Conservation (phyloP, 495 filamentous ascomycete species). For the Tetracladium marchalianum region DNA sequence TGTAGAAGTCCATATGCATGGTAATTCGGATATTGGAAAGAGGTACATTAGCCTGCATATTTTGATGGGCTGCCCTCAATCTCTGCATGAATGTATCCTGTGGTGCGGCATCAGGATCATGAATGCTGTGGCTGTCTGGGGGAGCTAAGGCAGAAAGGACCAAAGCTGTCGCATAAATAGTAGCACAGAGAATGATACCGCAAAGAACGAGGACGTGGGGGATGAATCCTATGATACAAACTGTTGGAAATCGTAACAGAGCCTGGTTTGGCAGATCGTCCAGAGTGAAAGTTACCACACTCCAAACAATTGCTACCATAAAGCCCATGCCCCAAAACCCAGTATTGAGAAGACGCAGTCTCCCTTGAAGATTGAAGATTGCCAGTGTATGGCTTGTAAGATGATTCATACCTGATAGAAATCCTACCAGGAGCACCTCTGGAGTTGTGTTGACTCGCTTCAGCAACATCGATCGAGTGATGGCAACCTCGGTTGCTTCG, state of each 20-base stretch:
- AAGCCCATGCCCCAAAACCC: conserved; percentile 83
- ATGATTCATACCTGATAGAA: conserved; percentile 85
- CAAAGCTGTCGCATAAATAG: conserved; percentile 70
- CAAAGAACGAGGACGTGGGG: conserved; percentile 76
- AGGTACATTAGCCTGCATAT: conserved; percentile 85
- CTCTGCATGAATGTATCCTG: conserved; percentile 39
- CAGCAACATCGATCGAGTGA: conserved; percentile 48
- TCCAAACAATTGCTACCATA: conserved; percentile 70
- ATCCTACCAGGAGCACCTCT: conserved; percentile 73
- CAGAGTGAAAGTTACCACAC: conserved; percentile 48
- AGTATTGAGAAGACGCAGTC: conserved; percentile 72
- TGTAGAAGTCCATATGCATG: conserved; percentile 91
- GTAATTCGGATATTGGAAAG: conserved; percentile 68
- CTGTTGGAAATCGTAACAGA: conserved; percentile 74
- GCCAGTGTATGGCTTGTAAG: conserved; percentile 76
- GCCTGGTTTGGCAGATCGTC: conserved; percentile 36
- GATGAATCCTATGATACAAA: conserved; percentile 90
- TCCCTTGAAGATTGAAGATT: conserved; percentile 65
- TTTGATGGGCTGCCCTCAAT: conserved; percentile 59
- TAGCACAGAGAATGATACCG: conserved; percentile 63
- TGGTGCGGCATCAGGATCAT: conserved; percentile 20
- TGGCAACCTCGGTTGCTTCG: conserved; percentile 35
- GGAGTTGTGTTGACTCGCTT: conserved; percentile 69
- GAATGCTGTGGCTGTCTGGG: conserved; percentile 25
- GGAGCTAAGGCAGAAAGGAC: conserved; percentile 64